These are phyloP conservation scores for Borovskyia barvae DNA, from an alignment of 208 protist genomes.

Conservation along the genomic window DNA sequence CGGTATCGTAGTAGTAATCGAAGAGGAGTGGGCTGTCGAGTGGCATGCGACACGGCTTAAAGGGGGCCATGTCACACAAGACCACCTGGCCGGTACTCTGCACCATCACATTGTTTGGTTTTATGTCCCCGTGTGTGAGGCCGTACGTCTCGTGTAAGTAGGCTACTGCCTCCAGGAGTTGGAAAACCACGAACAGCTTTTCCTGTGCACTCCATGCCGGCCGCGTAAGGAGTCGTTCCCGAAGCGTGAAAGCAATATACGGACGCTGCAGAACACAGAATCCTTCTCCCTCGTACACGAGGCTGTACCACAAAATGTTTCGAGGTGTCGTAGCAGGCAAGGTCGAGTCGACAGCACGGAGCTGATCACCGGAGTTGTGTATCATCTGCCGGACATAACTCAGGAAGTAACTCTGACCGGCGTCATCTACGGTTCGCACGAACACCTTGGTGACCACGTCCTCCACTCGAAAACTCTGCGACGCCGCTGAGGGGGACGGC, in stretches of 20 bases:
- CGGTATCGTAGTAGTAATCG: conserved; percentile 89
- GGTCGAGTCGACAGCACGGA: conserved; percentile 33
- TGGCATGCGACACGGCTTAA: conserved; percentile 72
- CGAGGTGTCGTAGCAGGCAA: conserved; percentile 4
- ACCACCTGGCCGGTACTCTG: conserved; percentile 70
- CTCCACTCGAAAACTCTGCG: conserved; percentile 7
- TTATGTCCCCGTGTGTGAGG: conserved; percentile 86
- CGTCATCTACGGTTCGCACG: conserved; percentile 39
- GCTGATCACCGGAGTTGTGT: conserved; percentile 30
- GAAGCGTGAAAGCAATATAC: conserved; percentile 71
- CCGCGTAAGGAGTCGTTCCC: conserved; percentile 66
- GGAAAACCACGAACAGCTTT: conserved; percentile 65
- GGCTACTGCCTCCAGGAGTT: conserved; percentile 64
- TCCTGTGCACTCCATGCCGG: conserved; percentile 45
- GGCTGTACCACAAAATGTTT: conserved; percentile 25
- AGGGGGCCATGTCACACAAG: conserved; percentile 82
- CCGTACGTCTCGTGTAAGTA: conserved; percentile 79
- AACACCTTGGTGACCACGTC: conserved; percentile 82
- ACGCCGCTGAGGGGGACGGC: neutral
- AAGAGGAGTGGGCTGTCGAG: conserved; percentile 76
- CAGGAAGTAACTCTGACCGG: conserved; percentile 39
- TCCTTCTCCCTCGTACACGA: conserved; percentile 20
- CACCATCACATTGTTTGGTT: conserved; percentile 85
- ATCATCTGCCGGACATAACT: conserved; percentile 33
- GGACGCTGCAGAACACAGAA: conserved; percentile 73